Conservation (phyloP, 2,329 filamentous ascomycete genomes). For the Talaromyces amestolkiae region DNA sequence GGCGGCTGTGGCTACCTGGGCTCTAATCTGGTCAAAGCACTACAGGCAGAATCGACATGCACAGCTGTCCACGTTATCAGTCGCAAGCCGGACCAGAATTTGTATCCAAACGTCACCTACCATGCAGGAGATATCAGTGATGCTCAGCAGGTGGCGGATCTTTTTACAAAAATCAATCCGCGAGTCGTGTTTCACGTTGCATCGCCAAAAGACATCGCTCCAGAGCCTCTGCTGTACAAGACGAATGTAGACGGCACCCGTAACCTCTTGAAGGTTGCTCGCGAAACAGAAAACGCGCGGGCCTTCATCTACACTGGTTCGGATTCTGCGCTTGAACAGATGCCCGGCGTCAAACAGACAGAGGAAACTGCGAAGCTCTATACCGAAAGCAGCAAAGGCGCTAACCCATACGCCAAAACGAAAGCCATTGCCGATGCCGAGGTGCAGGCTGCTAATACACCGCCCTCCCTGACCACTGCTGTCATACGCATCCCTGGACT, state of each 20-base stretch:
- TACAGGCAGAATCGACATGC: constrained; percentile 5
- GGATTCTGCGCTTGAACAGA: constrained; percentile 11
- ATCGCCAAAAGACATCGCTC: constrained; percentile 8
- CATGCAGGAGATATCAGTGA: constrained; percentile 11
- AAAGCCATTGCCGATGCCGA: constrained; percentile 16
- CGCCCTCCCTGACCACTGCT: constrained; percentile 3
- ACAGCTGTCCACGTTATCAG: constrained; percentile 13
- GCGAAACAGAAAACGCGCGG: background rate
- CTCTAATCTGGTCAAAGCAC: constrained; percentile 11
- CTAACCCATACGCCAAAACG: constrained; percentile 12
- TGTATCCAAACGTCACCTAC: constrained; percentile 5
- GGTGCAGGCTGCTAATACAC: constrained; percentile 10
- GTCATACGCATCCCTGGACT: constrained; percentile 15
- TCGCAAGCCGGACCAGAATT: background rate
- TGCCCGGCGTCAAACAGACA: constrained; percentile 13
- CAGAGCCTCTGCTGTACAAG: constrained; percentile 3
- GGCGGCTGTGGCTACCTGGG: constrained; percentile 16
- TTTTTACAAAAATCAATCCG: constrained; percentile 10
- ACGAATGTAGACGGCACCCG: constrained; percentile 9
- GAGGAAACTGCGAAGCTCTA: constrained; percentile 13
- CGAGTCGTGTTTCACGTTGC: constrained; percentile 12
- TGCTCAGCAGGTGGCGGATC: background rate
- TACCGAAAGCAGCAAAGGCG: constrained; percentile 8
- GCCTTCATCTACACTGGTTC: constrained; percentile 14
- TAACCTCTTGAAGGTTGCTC: constrained; percentile 9